Evolutionary conservation across 345 rosid species (phyloP).

Genomic region (rapeseed (Brassica napus)): DNA sequence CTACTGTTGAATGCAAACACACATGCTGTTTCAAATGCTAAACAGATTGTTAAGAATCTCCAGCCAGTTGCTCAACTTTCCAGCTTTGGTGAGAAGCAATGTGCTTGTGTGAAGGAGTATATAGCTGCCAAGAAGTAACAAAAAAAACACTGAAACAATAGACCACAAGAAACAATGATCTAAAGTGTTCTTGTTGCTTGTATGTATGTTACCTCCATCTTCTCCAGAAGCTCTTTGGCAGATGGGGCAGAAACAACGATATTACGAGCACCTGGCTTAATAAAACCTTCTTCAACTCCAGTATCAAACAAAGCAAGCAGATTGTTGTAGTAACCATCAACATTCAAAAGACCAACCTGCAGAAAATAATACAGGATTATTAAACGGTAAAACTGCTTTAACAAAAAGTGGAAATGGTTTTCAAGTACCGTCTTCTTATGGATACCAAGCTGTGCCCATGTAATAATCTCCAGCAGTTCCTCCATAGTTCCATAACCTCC

Average conservation of each 20-base stretch:
- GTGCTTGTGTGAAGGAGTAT: constrained; percentile 66
- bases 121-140: constrained; percentile 51
- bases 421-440: constrained; percentile 76
- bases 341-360: constrained; percentile 93
- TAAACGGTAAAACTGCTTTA: not conserved
- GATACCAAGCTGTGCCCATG: constrained; percentile 97
- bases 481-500: constrained; percentile 99
- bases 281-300: constrained; percentile 89
- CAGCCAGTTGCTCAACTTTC: constrained; percentile 59
- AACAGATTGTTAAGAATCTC: constrained; percentile 14
- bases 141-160: not conserved
- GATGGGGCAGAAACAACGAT: constrained; percentile 84
- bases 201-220: not conserved
- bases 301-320: constrained; percentile 85
- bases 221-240: constrained; percentile 65
- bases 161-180: not conserved
- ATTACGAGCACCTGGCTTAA: constrained; percentile 77
- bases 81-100: constrained; percentile 89
- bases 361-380: not conserved
- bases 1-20: constrained; percentile 20
- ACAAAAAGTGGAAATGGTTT: not conserved
- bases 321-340: constrained; percentile 86
- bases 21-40: not conserved
- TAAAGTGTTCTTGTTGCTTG: not conserved
- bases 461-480: constrained; percentile 91